Conservation (phyloP, 352 stramenopile genomes). For the Aphanomyces invadans region DNA sequence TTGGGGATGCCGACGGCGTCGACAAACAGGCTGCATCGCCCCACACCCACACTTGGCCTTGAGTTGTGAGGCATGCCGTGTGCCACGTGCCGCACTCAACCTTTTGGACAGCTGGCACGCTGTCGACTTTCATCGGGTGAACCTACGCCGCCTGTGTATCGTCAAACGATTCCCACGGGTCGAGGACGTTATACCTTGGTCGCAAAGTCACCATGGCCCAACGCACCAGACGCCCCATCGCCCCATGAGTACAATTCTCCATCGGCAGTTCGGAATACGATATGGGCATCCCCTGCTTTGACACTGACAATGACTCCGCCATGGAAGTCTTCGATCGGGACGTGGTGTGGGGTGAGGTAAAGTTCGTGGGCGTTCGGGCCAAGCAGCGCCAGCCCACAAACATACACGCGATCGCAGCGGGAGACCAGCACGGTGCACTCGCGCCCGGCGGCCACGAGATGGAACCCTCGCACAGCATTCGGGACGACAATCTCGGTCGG, state of each 20-base stretch:
- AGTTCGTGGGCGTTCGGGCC: background rate
- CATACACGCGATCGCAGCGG: background rate
- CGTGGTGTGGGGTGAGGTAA: background rate
- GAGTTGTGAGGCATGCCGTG: background rate
- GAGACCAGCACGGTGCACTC: constrained; percentile 10
- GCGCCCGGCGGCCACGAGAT: constrained; percentile 9
- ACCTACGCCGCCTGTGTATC: background rate
- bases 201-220: background rate
- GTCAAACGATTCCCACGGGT: background rate
- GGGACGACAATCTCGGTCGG: background rate
- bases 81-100: constrained; percentile 10
- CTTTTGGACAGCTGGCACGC: background rate
- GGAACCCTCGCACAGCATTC: background rate
- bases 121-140: background rate
- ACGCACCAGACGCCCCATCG: background rate
- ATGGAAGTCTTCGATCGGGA: background rate
- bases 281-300: constrained; percentile 17
- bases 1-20: background rate
- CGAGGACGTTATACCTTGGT: no score
- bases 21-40: background rate
- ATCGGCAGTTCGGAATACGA: background rate
- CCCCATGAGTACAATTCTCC: constrained; percentile 9
- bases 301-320: background rate
- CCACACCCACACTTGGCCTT: constrained; percentile 3
- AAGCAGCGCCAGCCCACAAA: background rate